Conservation (phyloP, 169 alveolate species). For the Plasmodium chabaudi region DNA sequence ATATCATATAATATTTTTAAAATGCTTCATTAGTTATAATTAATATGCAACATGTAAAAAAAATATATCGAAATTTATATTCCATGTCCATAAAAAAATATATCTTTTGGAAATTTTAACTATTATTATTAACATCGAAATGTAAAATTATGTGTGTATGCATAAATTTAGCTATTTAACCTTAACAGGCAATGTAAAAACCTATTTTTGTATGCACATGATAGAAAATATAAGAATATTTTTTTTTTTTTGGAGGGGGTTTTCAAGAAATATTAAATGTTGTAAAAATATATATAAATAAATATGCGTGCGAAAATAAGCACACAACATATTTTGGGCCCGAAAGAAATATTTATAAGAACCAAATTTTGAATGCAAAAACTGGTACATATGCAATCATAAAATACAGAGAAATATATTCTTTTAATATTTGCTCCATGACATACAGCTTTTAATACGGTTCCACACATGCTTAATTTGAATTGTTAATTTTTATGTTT, state of each 20-base stretch:
- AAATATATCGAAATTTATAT: neutral
- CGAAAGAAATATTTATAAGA: neutral
- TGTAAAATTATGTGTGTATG: neutral
- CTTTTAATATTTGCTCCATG: neutral
- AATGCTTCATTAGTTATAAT: neutral
- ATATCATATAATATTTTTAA: neutral
- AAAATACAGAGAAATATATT: neutral
- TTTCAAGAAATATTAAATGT: conserved; percentile 8
- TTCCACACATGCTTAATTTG: neutral
- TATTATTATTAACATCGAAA: neutral
- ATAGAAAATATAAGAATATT: conserved; percentile 11
- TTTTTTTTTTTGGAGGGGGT: neutral
- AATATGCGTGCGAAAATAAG: neutral
- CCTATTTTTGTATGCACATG: conserved; percentile 20
- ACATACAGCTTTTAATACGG: too few relatives aligned
- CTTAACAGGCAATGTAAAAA: conserved; percentile 17
- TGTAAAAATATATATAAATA: neutral
- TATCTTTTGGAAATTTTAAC: neutral
- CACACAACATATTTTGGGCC: neutral
- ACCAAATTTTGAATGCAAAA: too few relatives aligned
- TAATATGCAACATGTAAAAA: neutral
- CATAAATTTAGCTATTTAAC: neutral
- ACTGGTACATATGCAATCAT: neutral
- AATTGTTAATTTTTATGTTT: neutral
- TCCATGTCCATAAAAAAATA: neutral